Conservation (phyloP, 805 yeast species). For the Zygoascus biomembranicola region DNA sequence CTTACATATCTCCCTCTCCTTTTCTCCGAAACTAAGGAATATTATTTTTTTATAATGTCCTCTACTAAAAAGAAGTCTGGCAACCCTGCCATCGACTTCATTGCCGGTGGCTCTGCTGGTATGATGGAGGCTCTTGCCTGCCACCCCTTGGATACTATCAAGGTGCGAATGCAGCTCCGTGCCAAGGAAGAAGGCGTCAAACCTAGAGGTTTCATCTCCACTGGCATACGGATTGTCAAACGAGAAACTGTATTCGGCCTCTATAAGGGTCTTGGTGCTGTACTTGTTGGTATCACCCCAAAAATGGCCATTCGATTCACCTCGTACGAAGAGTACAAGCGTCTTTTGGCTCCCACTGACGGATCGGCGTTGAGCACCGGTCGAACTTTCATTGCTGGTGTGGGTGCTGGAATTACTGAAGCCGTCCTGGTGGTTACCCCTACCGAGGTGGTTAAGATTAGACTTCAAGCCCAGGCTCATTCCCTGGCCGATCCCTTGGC, state of each 20-base stretch:
- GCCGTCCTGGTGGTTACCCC: constrained; percentile 94
- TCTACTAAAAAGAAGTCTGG: constrained; percentile 16
- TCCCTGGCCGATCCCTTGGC: constrained; percentile 77
- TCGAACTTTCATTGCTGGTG: constrained; percentile 83
- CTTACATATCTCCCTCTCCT: too few relatives aligned
- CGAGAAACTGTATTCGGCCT: constrained; percentile 80
- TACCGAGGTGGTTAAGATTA: constrained; percentile 93
- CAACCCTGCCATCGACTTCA: constrained; percentile 28
- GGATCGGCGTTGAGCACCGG: constrained; percentile 64
- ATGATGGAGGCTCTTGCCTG: constrained; percentile 95
- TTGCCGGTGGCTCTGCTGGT: constrained; percentile 97
- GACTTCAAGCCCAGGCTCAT: constrained; percentile 92
- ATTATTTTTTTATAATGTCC: constrained; percentile 1
- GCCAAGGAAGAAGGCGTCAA: constrained; percentile 40
- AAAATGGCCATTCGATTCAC: constrained; percentile 97
- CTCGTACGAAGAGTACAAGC: constrained; percentile 83
- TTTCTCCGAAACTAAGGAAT: too few relatives aligned
- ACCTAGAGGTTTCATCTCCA: constrained; percentile 58
- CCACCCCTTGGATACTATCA: constrained; percentile 96
- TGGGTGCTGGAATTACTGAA: constrained; percentile 95
- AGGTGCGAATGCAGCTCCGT: constrained; percentile 93
- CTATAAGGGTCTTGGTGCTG: constrained; percentile 95
- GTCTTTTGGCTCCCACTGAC: constrained; percentile 48
- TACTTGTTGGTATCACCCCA: constrained; percentile 93
- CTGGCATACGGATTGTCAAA: constrained; percentile 69